Conservation (phyloP, 2,329 filamentous ascomycete species). For the Pezicula rhizophila region DNA sequence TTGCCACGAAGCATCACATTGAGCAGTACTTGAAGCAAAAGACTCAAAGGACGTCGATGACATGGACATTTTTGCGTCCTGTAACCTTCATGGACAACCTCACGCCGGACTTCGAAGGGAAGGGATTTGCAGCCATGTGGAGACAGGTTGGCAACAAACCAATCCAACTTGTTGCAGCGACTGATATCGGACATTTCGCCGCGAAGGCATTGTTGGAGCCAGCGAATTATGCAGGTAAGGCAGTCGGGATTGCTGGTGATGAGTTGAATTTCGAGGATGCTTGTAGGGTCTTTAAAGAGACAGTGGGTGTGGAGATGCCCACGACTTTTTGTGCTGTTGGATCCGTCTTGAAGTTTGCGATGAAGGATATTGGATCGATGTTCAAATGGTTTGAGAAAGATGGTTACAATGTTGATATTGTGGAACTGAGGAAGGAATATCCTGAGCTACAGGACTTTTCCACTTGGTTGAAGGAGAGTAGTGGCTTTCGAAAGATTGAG, state of each 20-base stretch:
- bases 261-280: conserved; percentile 34
- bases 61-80: conserved; percentile 51
- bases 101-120: conserved; percentile 18
- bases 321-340: conserved; percentile 22
- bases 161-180: conserved; percentile 36
- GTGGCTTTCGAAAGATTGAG: conserved; percentile 11
- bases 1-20: conserved; percentile 54
- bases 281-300: conserved; percentile 25
- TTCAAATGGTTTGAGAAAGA: conserved; percentile 26
- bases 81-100: conserved; percentile 50
- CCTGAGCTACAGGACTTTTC: conserved; percentile 37
- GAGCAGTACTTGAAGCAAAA: conserved; percentile 50
- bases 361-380: conserved; percentile 25
- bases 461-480: conserved; percentile 38
- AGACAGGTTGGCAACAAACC: conserved; percentile 21
- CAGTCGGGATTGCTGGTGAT: conserved; percentile 39
- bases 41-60: conserved; percentile 32
- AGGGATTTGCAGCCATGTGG: conserved; percentile 21
- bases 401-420: conserved; percentile 29
- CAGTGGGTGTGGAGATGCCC: conserved; percentile 24
- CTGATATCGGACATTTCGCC: conserved; percentile 41
- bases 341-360: conserved; percentile 16
- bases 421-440: conserved; percentile 33
- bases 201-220: conserved; percentile 36
- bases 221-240: conserved; percentile 30